A percentile compares a stretch with the other conserved stretches of the same genome.
phyloP scores from a whole-genome alignment of 139 green algal genomes.

The Volvox reticuliferus region DNA sequence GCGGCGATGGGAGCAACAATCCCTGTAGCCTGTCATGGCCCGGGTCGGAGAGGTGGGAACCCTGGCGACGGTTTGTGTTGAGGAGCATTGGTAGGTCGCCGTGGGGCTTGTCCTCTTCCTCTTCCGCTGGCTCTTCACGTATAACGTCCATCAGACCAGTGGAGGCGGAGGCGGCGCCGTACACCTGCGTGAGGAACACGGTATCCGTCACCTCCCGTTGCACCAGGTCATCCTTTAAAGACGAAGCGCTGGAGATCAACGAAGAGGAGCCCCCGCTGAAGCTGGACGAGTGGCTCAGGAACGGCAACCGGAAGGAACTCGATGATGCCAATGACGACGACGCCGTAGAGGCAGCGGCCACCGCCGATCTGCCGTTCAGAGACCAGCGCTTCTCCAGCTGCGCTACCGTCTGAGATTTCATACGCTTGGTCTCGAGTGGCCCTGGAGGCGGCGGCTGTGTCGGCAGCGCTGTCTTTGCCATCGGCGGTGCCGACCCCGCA shows the following conservation, averaged over 20 bases:
- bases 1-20: too few species aligned
- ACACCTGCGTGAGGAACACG: background rate
- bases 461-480: background rate
- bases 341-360: background rate
- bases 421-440: background rate
- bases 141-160: background rate
- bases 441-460: background rate
- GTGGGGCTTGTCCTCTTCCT: background rate
- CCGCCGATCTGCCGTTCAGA: background rate
- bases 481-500: background rate
- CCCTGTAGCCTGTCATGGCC: background rate
- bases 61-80: too few species aligned
- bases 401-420: background rate
- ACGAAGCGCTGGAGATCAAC: background rate
- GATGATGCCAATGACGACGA: background rate
- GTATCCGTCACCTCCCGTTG: background rate
- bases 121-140: background rate
- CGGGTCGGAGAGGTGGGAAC: background rate
- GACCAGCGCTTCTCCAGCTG: conserved; percentile 34
- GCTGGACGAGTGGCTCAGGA: background rate
- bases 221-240: background rate
- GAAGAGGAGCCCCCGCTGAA: background rate
- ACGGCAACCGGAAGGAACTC: background rate
- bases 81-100: background rate
- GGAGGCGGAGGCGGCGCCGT: background rate